phyloP scores from a whole-genome alignment of 2,329 filamentous ascomycete species.

The Apiospora arundinis region DNA sequence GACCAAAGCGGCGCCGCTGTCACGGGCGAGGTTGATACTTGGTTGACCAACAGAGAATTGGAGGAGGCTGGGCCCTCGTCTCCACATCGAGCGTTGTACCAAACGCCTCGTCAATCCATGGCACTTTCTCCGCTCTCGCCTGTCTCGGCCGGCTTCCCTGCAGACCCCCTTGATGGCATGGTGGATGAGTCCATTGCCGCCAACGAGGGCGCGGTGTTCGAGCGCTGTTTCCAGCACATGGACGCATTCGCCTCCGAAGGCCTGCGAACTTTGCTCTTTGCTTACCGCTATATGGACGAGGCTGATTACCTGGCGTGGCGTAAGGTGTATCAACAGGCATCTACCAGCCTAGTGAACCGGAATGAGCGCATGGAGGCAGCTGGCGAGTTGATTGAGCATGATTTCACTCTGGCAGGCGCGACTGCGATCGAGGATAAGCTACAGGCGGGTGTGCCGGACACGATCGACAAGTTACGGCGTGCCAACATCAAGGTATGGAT shows the following conservation, averaged over 20 bases:
- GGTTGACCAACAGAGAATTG: conserved; percentile 43
- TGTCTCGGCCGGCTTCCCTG: conserved; percentile 35
- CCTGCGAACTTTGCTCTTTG: conserved; percentile 84
- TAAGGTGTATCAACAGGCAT: conserved; percentile 76
- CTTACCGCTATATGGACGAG: conserved; percentile 78
- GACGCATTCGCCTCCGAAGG: conserved; percentile 90
- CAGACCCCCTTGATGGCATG: conserved; percentile 55
- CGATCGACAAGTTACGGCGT: conserved; percentile 86
- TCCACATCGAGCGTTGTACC: conserved; percentile 32
- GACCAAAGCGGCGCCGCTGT: conserved; percentile 34
- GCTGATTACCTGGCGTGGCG: conserved; percentile 80
- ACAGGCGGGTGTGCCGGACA: conserved; percentile 87
- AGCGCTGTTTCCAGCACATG: conserved; percentile 86
- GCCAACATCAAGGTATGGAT: conserved; percentile 97
- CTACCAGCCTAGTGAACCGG: conserved; percentile 81
- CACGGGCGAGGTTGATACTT: conserved; percentile 44
- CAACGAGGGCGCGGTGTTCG: conserved; percentile 73
- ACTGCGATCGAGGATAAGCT: conserved; percentile 95
- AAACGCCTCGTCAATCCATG: conserved; percentile 40
- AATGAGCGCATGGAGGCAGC: conserved; percentile 81
- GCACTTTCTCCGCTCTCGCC: conserved; percentile 51
- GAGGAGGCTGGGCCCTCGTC: conserved; percentile 35
- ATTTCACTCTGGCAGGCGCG: conserved; percentile 82
- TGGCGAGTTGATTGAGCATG: conserved; percentile 80
- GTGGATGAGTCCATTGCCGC: conserved; percentile 66